A percentile compares a stretch with the other conserved stretches of the same genome.
These are phyloP conservation scores for Piedraia hortae DNA, from an alignment of 2,329 filamentous ascomycete genomes.

Conservation along the genomic window DNA sequence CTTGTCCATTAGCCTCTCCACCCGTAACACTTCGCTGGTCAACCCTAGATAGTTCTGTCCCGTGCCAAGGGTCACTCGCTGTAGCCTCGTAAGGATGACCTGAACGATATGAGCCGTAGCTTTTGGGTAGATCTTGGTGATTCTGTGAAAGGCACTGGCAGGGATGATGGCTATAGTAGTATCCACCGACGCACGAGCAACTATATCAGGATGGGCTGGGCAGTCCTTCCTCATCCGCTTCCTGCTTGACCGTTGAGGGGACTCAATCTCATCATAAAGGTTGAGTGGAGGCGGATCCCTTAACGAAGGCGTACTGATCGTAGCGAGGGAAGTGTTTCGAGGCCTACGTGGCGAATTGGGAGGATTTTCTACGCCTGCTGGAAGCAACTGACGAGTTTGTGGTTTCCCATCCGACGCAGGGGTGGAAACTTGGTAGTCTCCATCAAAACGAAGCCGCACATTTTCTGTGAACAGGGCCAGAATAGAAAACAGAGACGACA, in stretches of 20 bases:
- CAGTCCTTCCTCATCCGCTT: constrained; percentile 6
- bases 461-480: constrained; percentile 93
- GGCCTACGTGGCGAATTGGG: constrained; percentile 8
- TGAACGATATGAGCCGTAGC: constrained; percentile 94
- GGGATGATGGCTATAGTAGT: constrained; percentile 97
- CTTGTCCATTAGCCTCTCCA: constrained; percentile 78
- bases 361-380: not conserved
- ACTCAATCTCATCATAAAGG: constrained; percentile 7
- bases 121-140: constrained; percentile 85
- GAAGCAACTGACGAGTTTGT: too few relatives aligned
- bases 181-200: constrained; percentile 83
- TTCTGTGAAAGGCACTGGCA: constrained; percentile 71
- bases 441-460: constrained; percentile 46
- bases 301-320: constrained; percentile 3
- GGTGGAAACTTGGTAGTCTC: constrained; percentile 19
- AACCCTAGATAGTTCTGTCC: constrained; percentile 84
- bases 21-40: constrained; percentile 72
- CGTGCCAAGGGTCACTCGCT: constrained; percentile 80
- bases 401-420: constrained; percentile 8
- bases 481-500: constrained; percentile 96
- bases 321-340: constrained; percentile 2
- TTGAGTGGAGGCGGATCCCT: constrained; percentile 10
- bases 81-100: constrained; percentile 79
- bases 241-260: constrained; percentile 6
- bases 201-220: constrained; percentile 71